Conservation (phyloP, 108 stramenopile species). For the Conticribra guillardii region DNA sequence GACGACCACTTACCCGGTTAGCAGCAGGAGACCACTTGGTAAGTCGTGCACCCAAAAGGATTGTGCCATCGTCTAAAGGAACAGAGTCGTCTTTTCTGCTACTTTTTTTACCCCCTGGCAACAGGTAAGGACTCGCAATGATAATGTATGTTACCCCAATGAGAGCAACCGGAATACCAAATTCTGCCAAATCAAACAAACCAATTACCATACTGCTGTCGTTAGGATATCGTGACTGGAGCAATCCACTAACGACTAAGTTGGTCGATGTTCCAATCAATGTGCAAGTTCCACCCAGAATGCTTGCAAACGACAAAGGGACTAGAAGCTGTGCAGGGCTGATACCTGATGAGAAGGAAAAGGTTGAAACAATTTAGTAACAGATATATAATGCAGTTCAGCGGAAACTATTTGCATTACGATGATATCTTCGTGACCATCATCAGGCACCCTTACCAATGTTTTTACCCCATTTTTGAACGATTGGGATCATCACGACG, state of each 20-base stretch:
- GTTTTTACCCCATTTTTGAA: slow-evolving; percentile 77
- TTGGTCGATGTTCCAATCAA: slow-evolving; percentile 91
- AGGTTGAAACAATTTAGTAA: not conserved
- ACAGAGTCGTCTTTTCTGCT: slow-evolving; percentile 28
- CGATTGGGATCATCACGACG: slow-evolving; percentile 91
- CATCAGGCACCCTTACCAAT: too few species aligned
- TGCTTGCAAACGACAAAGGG: slow-evolving; percentile 83
- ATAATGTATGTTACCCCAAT: slow-evolving; percentile 79
- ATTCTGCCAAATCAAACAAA: slow-evolving; percentile 81
- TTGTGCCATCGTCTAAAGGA: slow-evolving; percentile 52
- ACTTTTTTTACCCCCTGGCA: slow-evolving; percentile 61
- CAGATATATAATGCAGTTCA: too few species aligned
- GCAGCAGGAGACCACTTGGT: slow-evolving; percentile 81
- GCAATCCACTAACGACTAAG: slow-evolving; percentile 78
- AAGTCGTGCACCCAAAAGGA: slow-evolving; percentile 76
- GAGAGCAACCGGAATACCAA: slow-evolving; percentile 80
- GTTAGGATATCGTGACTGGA: slow-evolving; percentile 54
- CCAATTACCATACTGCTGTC: slow-evolving; percentile 34
- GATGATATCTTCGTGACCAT: too few species aligned
- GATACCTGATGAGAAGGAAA: slow-evolving; percentile 7
- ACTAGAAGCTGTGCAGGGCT: slow-evolving; percentile 75
- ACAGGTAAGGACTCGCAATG: slow-evolving; percentile 59
- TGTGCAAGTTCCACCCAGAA: slow-evolving; percentile 90
- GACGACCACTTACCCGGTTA: too few species aligned
- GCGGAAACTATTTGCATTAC: too few species aligned